Evolutionary conservation across 495 filamentous ascomycete genomes (phyloP), one percentile per base, ranked within the genome.

Genomic region (Cercophora samala): DNA sequence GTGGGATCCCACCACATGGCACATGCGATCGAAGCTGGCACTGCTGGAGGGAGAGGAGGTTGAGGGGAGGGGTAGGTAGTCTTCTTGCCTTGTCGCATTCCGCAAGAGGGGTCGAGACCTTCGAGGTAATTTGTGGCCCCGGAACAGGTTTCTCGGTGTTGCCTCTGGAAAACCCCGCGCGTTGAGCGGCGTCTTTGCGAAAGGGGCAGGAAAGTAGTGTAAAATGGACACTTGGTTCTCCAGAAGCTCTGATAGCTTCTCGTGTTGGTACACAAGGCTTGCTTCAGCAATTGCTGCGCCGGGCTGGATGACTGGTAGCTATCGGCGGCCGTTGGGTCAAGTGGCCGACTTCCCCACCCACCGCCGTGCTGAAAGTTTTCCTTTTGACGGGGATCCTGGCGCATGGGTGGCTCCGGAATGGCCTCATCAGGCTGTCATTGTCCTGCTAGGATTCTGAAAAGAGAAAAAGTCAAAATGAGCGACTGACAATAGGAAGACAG

Each of bases 51-150:
- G 15, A 46, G 11, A 11, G 37, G 37, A 46, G 37, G 37, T 32
- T 32, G 29, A 32, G 8, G 29, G 8, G 29, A 8, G 29, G 52
- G n/a, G n/a, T n/a, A n/a, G 19, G 52, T 54, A n/a, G n/a, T 18
- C 52, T 18, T 56, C n/a, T 56, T 22, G 18, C 22, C 53, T 19
- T 23, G 53, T 56, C 53, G n/a, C 53, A 56, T 56, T 56, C 53
- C n/a, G 22, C 22, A 56, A 56, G 53, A 56, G 53, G 53, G 53
- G 53, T 56, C 53, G 53, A 21, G 3, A 19, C 13, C n/a, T 4
- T 56, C 53, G 53, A 56, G 53, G 53, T 18, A 56, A 56, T 56
- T 56, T 21, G 11, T 23, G 53, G 53, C 19, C n/a, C 53, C 53
- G n/a, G 53, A 56, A 3, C 53, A 56, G 53, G 53, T 23, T 56